Evolutionary conservation across 768 basidiomycete genomes (phyloP), one percentile per base, ranked within the genome.

Genomic region (Lactarius pseudohatsudake): DNA sequence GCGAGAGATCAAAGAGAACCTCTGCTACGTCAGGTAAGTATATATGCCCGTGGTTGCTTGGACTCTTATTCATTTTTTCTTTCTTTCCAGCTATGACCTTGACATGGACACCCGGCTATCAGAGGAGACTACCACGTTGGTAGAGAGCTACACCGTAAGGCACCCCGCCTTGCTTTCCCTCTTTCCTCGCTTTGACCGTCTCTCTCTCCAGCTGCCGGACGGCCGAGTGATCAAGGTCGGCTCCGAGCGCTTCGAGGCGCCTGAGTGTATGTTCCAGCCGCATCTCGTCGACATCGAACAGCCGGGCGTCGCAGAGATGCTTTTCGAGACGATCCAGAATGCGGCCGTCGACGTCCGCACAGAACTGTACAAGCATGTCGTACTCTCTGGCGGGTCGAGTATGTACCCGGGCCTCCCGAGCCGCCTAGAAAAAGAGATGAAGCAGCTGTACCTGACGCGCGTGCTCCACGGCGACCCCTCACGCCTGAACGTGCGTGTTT

Each of bases 251-350:
- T 99, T 98, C 74, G 96, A 98, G 78, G 97, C 96, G 15, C 96
- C 97, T 6, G 97, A 99, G 79, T 98, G 97, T 80, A 95, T 98
- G 94, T 98, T 99, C 89, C 96, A 99, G 76, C 97, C 97, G 26
- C 93, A 96, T 76, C 84, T 99, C 4, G 95, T 98, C 56, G 96
- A 99, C 72, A 81, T 98, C 57, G 97, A 99, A 76, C 96, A 97
- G 74, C 94, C 94, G 7, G 96, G 96, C 55, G 88, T 98, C 58
- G 96, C 96, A 90, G 97, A 98, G 81, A 90, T 98, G 87, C 87
- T 99, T 26, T 98, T 96, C 86, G 86, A 92, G 75, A 95, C 96
- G 2, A 96, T 98, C 70, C 96, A 98, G 76, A 77, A 80, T 55
- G 95, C 96, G 7, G 91, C 96, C 0, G 85, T 98, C 38, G 97